Conservation (phyloP, 768 basidiomycete genomes). For the Termitomyces sp. region DNA sequence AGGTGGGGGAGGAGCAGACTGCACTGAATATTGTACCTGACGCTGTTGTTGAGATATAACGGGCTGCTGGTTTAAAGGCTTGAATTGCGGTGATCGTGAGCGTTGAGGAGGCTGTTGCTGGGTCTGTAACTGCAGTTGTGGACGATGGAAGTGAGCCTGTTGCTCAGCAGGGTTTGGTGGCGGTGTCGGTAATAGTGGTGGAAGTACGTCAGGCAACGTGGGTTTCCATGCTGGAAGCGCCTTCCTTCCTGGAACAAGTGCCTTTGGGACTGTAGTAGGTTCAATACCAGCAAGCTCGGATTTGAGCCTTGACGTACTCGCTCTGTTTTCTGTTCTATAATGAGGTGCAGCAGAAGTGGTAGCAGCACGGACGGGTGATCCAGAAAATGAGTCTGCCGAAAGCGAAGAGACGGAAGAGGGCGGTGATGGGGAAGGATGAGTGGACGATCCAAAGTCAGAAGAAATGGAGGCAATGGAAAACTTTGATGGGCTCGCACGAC, state of each 20-base stretch:
- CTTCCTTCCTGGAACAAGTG: slow-evolving; percentile 17
- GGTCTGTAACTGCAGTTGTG: not conserved
- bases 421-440: slow-evolving; percentile 9
- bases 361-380: not conserved
- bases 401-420: slow-evolving; percentile 1
- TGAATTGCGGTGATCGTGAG: not conserved
- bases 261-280: not conserved
- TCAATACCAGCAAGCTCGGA: slow-evolving; percentile 4
- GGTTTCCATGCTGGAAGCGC: slow-evolving; percentile 42
- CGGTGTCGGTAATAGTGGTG: slow-evolving; percentile 20
- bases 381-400: slow-evolving; percentile 8
- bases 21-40: not conserved
- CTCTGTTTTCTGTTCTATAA: not conserved
- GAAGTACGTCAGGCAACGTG: slow-evolving; percentile 19
- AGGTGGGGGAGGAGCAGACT: slow-evolving; percentile 9
- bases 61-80: slow-evolving; percentile 2
- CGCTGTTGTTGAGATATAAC: not conserved
- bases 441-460: slow-evolving; percentile 11
- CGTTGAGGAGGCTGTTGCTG: slow-evolving; percentile 11
- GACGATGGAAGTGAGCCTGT: slow-evolving; percentile 6
- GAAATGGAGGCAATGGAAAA: slow-evolving; percentile 14
- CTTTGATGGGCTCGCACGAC: slow-evolving; percentile 17
- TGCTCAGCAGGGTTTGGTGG: slow-evolving; percentile 14
- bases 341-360: not conserved
- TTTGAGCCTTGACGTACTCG: slow-evolving; percentile 8